phyloP scores from a whole-genome alignment of 441 rosid genomes.

The Populus hybrid region DNA sequence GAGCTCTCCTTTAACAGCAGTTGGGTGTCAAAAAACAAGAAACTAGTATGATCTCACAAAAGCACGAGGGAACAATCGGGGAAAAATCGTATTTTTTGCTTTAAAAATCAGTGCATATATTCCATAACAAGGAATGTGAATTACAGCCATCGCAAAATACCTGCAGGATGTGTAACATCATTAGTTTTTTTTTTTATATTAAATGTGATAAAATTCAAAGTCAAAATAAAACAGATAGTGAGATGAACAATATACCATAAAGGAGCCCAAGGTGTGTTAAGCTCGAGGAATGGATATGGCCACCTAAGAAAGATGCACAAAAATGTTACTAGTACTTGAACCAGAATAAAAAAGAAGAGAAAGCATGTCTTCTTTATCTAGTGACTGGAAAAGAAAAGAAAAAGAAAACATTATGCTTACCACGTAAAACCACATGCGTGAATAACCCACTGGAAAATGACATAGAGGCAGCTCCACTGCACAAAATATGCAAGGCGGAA shows the following conservation, averaged over 20 bases:
- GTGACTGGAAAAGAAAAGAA: neutral
- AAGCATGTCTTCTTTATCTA: neutral
- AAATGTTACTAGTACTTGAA: slow-evolving; percentile 10
- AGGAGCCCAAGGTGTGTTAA: slow-evolving; percentile 61
- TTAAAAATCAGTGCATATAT: slow-evolving; percentile 45
- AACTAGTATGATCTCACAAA: slow-evolving; percentile 34
- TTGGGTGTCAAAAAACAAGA: neutral
- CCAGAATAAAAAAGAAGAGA: neutral
- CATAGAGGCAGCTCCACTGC: slow-evolving; percentile 75
- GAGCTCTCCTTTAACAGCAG: neutral
- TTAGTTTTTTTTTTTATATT: neutral
- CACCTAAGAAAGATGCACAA: slow-evolving; percentile 47
- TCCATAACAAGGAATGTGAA: slow-evolving; percentile 77
- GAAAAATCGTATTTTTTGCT: slow-evolving; percentile 43
- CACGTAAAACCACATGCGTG: slow-evolving; percentile 78
- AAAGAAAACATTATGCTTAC: slow-evolving; percentile 29
- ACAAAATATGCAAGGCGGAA: slow-evolving; percentile 76
- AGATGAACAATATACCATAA: slow-evolving; percentile 42
- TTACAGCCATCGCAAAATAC: slow-evolving; percentile 55
- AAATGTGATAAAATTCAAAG: neutral
- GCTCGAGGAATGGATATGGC: slow-evolving; percentile 86
- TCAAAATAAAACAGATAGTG: neutral
- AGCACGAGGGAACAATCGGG: slow-evolving; percentile 49
- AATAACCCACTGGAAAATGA: slow-evolving; percentile 78
- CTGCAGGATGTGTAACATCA: slow-evolving; percentile 30